phyloP scores from a whole-genome alignment of 2,329 filamentous ascomycete species.

The Arthroderma uncinatum region DNA sequence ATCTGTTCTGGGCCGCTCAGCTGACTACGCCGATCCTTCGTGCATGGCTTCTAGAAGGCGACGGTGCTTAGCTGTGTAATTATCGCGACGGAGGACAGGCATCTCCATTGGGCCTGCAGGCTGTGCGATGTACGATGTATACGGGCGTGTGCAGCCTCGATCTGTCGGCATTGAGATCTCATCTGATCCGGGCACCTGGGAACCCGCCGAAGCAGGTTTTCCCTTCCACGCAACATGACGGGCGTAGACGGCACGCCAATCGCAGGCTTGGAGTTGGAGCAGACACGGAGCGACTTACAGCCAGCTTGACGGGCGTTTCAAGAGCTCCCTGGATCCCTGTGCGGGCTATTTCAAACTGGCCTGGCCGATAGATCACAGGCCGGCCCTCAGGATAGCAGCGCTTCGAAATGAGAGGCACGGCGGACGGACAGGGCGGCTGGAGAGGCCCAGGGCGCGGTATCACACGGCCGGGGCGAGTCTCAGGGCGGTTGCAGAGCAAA shows the following conservation, averaged over 20 bases:
- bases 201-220: not conserved
- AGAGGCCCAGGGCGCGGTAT: not conserved
- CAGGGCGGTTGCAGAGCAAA: not conserved
- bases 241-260: not conserved
- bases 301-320: not conserved
- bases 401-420: not conserved
- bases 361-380: not conserved
- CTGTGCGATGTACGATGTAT: no score
- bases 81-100: not conserved
- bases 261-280: not conserved
- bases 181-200: not conserved
- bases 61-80: not conserved
- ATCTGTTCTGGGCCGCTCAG: constrained; percentile 3
- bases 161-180: not conserved
- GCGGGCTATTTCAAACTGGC: not conserved
- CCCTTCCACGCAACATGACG: not conserved
- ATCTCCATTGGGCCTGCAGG: no score
- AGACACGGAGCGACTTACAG: not conserved
- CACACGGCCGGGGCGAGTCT: not conserved
- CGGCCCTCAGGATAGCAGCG: not conserved
- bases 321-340: constrained; percentile 3
- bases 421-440: not conserved
- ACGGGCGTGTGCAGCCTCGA: not conserved
- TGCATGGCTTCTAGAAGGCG: constrained; percentile 4
- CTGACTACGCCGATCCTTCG: constrained; percentile 4